Percentiles rank a stretch among this genome's conserved stretches.
phyloP scores from a whole-genome alignment of 2,329 filamentous ascomycete species.

The Pseudocercospora musae region DNA sequence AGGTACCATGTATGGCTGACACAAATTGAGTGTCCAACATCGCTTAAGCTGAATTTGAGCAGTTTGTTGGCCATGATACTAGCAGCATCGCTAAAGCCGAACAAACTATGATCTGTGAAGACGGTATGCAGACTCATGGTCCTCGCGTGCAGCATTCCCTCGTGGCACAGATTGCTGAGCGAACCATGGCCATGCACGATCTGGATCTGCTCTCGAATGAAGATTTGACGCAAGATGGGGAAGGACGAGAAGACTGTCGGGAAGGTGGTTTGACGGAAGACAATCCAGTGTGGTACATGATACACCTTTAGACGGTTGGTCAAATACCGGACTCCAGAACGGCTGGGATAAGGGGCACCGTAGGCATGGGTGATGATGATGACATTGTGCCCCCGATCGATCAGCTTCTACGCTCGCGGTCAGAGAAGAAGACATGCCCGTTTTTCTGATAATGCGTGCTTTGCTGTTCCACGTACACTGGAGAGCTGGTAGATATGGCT shows the following conservation, averaged over 20 bases:
- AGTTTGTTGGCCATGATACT: conserved; percentile 97
- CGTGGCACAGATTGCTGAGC: conserved; percentile 87
- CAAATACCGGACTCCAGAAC: conserved; percentile 88
- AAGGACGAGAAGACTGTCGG: conserved; percentile 99
- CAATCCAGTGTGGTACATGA: conserved; percentile 91
- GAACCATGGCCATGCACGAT: conserved; percentile 98
- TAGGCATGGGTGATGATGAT: conserved; percentile 97
- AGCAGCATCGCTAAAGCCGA: conserved; percentile 92
- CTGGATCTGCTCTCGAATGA: conserved; percentile 89
- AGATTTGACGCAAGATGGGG: conserved; percentile 93
- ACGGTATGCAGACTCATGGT: conserved; percentile 96
- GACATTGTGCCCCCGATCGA: conserved; percentile 96
- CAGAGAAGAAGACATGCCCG: background rate
- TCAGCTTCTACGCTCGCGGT: conserved; percentile 65
- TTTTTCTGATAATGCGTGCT: background rate
- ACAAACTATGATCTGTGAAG: conserved; percentile 95
- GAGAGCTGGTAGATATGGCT: conserved; percentile 98
- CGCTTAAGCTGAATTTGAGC: conserved; percentile 90
- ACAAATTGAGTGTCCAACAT: conserved; percentile 97
- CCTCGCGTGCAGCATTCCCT: conserved; percentile 88
- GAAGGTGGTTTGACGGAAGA: conserved; percentile 90
- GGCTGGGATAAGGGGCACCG: conserved; percentile 50
- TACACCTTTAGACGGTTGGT: conserved; percentile 98
- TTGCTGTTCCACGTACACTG: conserved; percentile 49
- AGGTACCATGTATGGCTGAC: conserved; percentile 94